Percentiles rank a stretch among this genome's conserved stretches.
Evolutionary conservation across 2,329 filamentous ascomycete species (phyloP).

Genomic region (Pseudogymnoascus sp.): DNA sequence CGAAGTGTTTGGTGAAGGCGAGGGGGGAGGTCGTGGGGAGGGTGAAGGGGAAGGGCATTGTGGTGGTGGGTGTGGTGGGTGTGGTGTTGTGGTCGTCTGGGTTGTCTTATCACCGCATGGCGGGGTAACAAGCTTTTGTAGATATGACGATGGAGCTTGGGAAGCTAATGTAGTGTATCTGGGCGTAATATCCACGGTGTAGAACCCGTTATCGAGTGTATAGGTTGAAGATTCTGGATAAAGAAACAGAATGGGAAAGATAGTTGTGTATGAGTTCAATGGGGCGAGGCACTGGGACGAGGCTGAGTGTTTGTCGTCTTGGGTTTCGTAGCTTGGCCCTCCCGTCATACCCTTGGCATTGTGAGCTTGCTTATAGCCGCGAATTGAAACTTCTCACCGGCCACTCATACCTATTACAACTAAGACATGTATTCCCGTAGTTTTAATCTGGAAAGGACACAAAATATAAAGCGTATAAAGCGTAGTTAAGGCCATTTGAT

Average conservation of each 20-base stretch:
- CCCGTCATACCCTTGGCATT: neutral
- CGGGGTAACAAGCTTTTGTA: neutral
- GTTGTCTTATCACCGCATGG: neutral
- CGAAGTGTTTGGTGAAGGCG: conserved; percentile 70
- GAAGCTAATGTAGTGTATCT: neutral
- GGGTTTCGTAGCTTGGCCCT: neutral
- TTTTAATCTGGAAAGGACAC: neutral
- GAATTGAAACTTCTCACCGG: neutral
- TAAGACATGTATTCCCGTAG: neutral
- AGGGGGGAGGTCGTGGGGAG: conserved; percentile 87
- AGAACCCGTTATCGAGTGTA: neutral
- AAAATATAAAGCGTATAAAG: neutral
- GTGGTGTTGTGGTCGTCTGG: neutral
- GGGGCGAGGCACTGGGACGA: neutral
- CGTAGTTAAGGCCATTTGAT: neutral
- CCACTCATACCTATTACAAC: neutral
- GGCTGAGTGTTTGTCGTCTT: neutral
- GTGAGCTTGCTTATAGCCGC: neutral
- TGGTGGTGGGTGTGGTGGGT: conserved; percentile 16
- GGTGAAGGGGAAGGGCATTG: conserved; percentile 83
- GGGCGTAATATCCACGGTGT: neutral
- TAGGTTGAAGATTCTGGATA: neutral
- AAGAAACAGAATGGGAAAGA: neutral
- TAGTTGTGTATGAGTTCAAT: neutral
- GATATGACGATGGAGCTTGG: neutral